Evolutionary conservation across 768 basidiomycete genomes (phyloP).

Genomic region (Dacryopinax primogenitus): DNA sequence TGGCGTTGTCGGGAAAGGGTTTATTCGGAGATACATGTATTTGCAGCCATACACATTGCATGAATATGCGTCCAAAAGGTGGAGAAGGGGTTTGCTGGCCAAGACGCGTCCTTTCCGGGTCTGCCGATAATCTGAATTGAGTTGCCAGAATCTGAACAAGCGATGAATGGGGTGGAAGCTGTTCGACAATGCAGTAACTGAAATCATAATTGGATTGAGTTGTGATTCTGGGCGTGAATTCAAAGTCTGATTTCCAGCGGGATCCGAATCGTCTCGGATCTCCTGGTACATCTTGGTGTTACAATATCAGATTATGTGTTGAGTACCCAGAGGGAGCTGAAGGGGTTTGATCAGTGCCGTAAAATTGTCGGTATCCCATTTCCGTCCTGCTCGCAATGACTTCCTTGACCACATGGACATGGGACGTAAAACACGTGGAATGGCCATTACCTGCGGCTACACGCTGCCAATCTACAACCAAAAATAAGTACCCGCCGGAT

Average conservation of each 20-base stretch:
- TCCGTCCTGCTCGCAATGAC: background rate
- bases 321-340: background rate
- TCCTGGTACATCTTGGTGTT: background rate
- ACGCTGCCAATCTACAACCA: conserved; percentile 4
- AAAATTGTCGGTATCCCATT: background rate
- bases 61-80: too few species aligned
- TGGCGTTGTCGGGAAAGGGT: background rate
- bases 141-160: too few species aligned
- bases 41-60: too few species aligned
- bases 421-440: background rate
- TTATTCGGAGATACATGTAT: too few species aligned
- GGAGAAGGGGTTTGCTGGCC: too few species aligned
- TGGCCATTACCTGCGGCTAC: conserved; percentile 3
- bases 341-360: background rate
- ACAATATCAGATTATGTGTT: background rate
- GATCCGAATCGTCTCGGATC: background rate
- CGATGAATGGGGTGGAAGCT: background rate
- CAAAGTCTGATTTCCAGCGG: background rate
- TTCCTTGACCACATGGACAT: background rate
- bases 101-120: too few species aligned
- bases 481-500: background rate
- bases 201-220: background rate
- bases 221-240: background rate
- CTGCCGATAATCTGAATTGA: too few species aligned
- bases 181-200: background rate